Evolutionary conservation across 2,329 filamentous ascomycete genomes (phyloP), one percentile per base, ranked within the genome.

Genomic region (Calonectria henricotiae): DNA sequence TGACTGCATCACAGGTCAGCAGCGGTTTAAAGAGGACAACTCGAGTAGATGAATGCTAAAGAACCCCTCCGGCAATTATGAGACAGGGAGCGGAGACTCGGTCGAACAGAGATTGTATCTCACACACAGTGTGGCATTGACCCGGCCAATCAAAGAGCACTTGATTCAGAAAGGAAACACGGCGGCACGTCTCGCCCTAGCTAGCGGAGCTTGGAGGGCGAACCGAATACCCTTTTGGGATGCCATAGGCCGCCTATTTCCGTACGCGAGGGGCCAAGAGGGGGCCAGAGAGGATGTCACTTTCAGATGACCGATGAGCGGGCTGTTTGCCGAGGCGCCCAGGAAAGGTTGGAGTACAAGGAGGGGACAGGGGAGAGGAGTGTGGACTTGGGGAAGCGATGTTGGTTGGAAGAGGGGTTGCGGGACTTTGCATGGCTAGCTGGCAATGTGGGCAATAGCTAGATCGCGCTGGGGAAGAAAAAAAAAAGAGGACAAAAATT

Each of bases 281-380:
- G 25, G 35, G 35, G 44, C 20, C 32, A 30, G 15, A 27, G 37
- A 66, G 61, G 35, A 70, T 63, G 73, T 63, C 70, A 76, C 73
- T 65, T 47, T 65, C 68, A 69, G 51, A 68, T 73, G 69, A 55
- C 65, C 70, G 60, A 13, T 23, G 46, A 44, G 32, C 63, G 65
- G 15, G 25, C 15, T 15, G 32, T 20, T 39, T 72, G 55, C 72
- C 70, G 74, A 76, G 73, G 72, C 47, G 70, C 49, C 49, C 62
- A 55, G 62, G 43, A 44, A 30, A 17, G 39, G 32, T 4, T 47
- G 51, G 62, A 46, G 30, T 44, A 27, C 27, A 17, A 37, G 20
- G 49, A 37, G 15, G 15, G 37, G 49, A 25, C 49, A 68, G 66
- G 61, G 68, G 69, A 63, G 70, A 58, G 66, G 63, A 54, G 67